Percentiles rank a stretch among this genome's conserved stretches.
Conservation (phyloP, 202 grass and related monocot species). For the Zizania palustris region DNA sequence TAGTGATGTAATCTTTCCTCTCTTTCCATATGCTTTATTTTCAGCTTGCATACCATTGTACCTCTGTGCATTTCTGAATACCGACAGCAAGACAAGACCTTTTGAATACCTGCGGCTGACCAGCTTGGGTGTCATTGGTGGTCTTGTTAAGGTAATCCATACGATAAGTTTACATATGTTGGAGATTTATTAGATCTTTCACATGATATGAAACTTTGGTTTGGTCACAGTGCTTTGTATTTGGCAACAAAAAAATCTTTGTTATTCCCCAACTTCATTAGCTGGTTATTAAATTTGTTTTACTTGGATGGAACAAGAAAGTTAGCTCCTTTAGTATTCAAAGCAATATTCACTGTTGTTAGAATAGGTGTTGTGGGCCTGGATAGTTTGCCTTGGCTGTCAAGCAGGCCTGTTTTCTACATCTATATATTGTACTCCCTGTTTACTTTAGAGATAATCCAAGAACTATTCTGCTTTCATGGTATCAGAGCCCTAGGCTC, state of each 20-base stretch:
- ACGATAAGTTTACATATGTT: not conserved
- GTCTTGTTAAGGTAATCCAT: slow-evolving; percentile 84
- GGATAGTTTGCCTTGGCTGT: no score
- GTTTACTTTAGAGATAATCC: no score
- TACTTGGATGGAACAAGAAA: not conserved
- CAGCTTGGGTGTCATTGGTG: slow-evolving; percentile 73
- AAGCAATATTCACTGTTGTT: not conserved
- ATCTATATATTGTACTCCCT: no score
- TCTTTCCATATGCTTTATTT: slow-evolving; percentile 35
- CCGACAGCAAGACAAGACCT: slow-evolving; percentile 48
- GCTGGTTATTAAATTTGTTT: not conserved
- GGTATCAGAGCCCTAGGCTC: no score
- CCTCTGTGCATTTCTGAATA: slow-evolving; percentile 71
- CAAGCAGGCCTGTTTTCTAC: no score
- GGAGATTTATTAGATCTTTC: not conserved
- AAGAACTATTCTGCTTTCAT: no score
- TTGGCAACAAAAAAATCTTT: not conserved
- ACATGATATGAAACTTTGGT: not conserved
- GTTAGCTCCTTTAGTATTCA: not conserved
- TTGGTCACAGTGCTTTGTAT: slow-evolving; percentile 20
- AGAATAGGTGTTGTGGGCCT: no score
- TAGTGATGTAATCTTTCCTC: slow-evolving; percentile 4
- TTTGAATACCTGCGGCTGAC: slow-evolving; percentile 82
- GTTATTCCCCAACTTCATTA: slow-evolving; percentile 15
- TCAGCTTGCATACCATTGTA: slow-evolving; percentile 66